Percentiles rank a stretch among this genome's conserved stretches.
These are phyloP conservation scores for Backusella parvicylindrica DNA, from an alignment of 192 early-diverging fungal genomes.

Conservation along the genomic window DNA sequence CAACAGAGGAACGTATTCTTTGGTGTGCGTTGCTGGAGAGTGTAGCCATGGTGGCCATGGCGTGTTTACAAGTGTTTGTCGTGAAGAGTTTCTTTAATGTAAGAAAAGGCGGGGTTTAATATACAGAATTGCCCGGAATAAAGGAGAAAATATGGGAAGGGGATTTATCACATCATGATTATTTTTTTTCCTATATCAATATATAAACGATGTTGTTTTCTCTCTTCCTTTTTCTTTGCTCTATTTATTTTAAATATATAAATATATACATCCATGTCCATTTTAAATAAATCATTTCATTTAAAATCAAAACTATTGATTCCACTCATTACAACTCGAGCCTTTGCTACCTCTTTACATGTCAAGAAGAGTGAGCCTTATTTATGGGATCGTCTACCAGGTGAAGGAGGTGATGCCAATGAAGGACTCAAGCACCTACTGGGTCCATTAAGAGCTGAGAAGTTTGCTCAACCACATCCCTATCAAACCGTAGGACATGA, in stretches of 20 bases:
- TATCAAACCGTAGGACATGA: slow-evolving; percentile 9
- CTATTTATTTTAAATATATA: neutral
- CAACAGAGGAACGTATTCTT: slow-evolving; percentile 83
- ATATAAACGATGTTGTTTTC: neutral
- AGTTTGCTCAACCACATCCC: slow-evolving; percentile 11
- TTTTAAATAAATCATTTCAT: slow-evolving; percentile 4
- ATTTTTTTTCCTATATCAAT: neutral
- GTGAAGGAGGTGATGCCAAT: slow-evolving; percentile 14
- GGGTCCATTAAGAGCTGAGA: slow-evolving; percentile 21
- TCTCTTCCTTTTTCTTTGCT: neutral
- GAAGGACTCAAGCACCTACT: slow-evolving; percentile 21
- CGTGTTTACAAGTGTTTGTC: slow-evolving; percentile 87
- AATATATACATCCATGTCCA: neutral
- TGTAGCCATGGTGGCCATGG: slow-evolving; percentile 76
- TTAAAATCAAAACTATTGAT: neutral
- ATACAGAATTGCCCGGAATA: neutral
- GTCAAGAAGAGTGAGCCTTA: neutral
- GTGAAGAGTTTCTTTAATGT: slow-evolving; percentile 88
- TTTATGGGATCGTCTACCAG: slow-evolving; percentile 22
- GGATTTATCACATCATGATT: neutral
- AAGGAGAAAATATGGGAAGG: neutral
- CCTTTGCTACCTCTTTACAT: neutral
- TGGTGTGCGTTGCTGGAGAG: slow-evolving; percentile 88
- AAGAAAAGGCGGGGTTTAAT: slow-evolving; percentile 51
- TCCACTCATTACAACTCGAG: neutral